Percentiles rank a stretch among this genome's conserved stretches.
Evolutionary conservation across 352 stramenopile species (phyloP).

Genomic region (Phytophthora idaei): DNA sequence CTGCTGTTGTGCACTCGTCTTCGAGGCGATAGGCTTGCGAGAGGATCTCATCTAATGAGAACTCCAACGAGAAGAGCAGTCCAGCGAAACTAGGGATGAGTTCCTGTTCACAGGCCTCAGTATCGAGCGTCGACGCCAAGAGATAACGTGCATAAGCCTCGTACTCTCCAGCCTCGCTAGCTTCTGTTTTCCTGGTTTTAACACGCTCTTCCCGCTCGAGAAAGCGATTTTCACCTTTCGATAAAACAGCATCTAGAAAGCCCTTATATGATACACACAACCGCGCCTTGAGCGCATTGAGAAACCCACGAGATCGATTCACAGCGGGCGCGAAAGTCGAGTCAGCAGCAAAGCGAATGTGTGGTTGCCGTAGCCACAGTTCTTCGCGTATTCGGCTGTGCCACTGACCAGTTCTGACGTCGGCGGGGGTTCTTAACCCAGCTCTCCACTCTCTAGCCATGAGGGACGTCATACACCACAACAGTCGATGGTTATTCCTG

Average conservation of each 20-base stretch:
- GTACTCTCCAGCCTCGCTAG: constrained; percentile 41
- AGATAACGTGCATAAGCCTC: constrained; percentile 56
- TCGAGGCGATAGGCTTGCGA: constrained; percentile 46
- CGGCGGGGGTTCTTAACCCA: constrained; percentile 38
- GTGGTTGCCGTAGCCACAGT: constrained; percentile 59
- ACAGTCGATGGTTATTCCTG: constrained; percentile 30
- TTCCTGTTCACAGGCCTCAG: constrained; percentile 46
- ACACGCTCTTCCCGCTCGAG: constrained; percentile 16
- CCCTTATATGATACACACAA: constrained; percentile 22
- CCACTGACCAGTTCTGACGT: constrained; percentile 53
- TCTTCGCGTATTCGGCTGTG: constrained; percentile 65
- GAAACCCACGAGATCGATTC: constrained; percentile 51
- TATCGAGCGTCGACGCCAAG: constrained; percentile 52
- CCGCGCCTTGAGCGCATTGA: constrained; percentile 66
- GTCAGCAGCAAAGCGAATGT: constrained; percentile 51
- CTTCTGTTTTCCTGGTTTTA: not conserved
- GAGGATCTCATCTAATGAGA: constrained; percentile 41
- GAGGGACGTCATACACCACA: constrained; percentile 62
- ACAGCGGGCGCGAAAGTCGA: constrained; percentile 54
- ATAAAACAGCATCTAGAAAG: constrained; percentile 4
- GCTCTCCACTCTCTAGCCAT: constrained; percentile 59
- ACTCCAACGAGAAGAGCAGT: constrained; percentile 59
- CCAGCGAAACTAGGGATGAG: constrained; percentile 66
- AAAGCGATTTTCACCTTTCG: not conserved
- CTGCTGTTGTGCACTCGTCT: constrained; percentile 38